These are phyloP conservation scores for Eucalyptus erythrocorys DNA, from an alignment of 345 rosid species.

Conservation along the genomic window DNA sequence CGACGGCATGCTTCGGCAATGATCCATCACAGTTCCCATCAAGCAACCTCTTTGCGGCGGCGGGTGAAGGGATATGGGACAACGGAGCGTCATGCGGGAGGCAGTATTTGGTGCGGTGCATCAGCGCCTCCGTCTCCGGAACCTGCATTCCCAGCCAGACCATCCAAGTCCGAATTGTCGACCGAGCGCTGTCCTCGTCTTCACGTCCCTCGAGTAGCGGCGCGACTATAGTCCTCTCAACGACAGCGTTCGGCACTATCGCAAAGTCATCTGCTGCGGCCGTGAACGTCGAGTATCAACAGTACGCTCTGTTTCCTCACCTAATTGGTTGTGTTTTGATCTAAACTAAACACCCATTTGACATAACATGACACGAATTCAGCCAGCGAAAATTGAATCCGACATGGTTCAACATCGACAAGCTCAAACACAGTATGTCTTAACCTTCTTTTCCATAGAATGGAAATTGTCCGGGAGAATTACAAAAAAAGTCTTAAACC, in stretches of 20 bases:
- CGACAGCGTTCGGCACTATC: constrained; percentile 17
- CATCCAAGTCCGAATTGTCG: constrained; percentile 8
- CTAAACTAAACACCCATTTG: background rate
- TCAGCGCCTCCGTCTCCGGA: constrained; percentile 14
- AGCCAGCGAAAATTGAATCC: background rate
- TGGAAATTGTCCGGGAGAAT: too few species aligned
- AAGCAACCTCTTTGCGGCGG: constrained; percentile 38
- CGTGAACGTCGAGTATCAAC: constrained; percentile 40
- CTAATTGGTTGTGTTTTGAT: background rate
- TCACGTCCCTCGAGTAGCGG: constrained; percentile 20
- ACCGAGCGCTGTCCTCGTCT: background rate
- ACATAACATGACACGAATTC: background rate
- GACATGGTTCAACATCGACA: background rate
- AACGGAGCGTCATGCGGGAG: constrained; percentile 55
- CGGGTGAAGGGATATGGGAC: constrained; percentile 54
- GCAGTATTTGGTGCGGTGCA: constrained; percentile 36
- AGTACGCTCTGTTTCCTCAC: constrained; percentile 11
- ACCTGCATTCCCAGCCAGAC: constrained; percentile 16
- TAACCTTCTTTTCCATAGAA: background rate
- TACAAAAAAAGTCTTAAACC: too few species aligned
- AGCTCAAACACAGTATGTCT: background rate
- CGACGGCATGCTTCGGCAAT: constrained; percentile 37
- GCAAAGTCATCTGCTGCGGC: constrained; percentile 6
- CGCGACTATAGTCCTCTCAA: constrained; percentile 33
- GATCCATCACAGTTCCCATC: constrained; percentile 28